Evolutionary conservation across 2,329 filamentous ascomycete genomes (phyloP), one percentile per base, ranked within the genome.

Genomic region (Xylaria sp.): DNA sequence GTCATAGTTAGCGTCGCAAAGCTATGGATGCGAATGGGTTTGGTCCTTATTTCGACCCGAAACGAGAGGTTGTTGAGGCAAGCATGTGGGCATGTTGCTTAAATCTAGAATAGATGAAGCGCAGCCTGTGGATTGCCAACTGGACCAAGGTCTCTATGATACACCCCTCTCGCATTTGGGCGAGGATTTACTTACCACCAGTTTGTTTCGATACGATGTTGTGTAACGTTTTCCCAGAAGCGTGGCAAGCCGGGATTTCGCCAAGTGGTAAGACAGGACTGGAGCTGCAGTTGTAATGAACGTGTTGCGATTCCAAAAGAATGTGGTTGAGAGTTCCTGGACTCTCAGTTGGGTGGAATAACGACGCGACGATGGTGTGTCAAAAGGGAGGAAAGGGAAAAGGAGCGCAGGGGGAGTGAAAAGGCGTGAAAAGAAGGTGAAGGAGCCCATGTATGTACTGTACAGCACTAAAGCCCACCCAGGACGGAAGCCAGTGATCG

Each of bases 321-420:
- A 84, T 80, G 85, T 88, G 82, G 75, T 82, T 83, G 85, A 86
- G 85, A 86, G 84, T 72, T 75, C 61, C 70, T 69, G 3, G 53
- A 80, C 83, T 82, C 85, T 85, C 85, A 82, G 83, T 86, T 86
- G 84, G 83, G 81, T 80, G 77, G 79, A 81, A 77, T 75, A 79
- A 74, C 74, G 78, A 77, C 76, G 73, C 74, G 73, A 76, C 73
- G 54, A 75, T 73, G 73, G 75, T 73, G 73, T 47, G 17, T 67
- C 47, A 34, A 48, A 61, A 69, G 59, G 62, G 66, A 65, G 63
- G 45, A 55, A 65, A 55, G 56, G 34, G 9, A 69, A 71, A 74
- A 73, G 70, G 73, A 72, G 66, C 65, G 69, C 69, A 64, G 63
- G 67, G 59, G 64, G 61, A 58, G 66, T 67, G 68, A 57, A 51